Base-by-base conservation (phyloP, 345 rosid genomes). In the Populus davidiana region DNA sequence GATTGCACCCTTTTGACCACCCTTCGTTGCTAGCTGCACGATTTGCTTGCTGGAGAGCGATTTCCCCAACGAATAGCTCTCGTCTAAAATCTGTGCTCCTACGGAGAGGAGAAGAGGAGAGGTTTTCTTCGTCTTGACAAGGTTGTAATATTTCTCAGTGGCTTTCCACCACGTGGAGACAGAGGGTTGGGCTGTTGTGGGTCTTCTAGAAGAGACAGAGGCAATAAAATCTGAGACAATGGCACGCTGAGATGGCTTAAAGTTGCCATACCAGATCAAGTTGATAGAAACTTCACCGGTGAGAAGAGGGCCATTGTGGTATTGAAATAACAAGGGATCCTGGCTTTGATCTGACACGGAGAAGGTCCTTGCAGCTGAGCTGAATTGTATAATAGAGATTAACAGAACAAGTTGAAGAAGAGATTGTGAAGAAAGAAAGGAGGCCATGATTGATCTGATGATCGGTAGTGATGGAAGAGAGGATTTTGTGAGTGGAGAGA, bases 241-340 rank as follows among this genome's bases (percentile, higher is more conserved):
- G 8, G 83, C 80, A 1, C 77, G 83, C 41, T 81, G 83, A 23
- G 83, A 72, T 72, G 83, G 80, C 8, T 23, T 75, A 63, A 81
- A 81, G 1, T 73, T 43, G 25, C 83, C 83, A 25, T 81, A 81
- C 83, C 83, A 81, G 25, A 81, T 77, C 56, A 81, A 35, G 59
- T 81, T 81, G 17, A 81, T 11, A 1, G 80, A 76, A 41, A 81
- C 23, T 67, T 76, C 39, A 3, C 83, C 83, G 0, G 43, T 29
- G 18, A 81, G 83, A 44, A 81, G 80, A 35, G 79, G 77, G n/a
- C 83, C 83, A 9, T 76, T 67, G 43, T 81, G 83, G 77, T 81
- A 81, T 35, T 41, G 77, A 41, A 81, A 81, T 63, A 67, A 17
- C 25, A 76, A 6, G 5, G 76, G 39, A 50, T 67, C 61, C 3